Percentiles rank a stretch among this genome's conserved stretches.
Conservation (phyloP, 2,329 filamentous ascomycete species). For the Sclerotiophoma versabilis region DNA sequence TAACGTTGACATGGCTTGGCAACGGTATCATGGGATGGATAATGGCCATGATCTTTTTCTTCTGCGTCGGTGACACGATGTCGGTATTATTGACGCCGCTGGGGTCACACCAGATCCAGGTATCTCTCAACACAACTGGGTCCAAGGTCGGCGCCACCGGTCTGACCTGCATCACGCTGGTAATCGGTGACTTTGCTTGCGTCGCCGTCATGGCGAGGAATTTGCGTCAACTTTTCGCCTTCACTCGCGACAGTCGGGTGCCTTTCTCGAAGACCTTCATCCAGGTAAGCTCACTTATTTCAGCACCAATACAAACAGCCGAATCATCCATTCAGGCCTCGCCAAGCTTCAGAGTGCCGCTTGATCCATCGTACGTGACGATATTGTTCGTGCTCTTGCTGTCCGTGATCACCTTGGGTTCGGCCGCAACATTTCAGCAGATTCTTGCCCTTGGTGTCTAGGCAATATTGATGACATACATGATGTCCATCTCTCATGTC, state of each 20-base stretch:
- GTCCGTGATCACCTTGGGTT: slow-evolving; percentile 41
- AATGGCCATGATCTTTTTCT: slow-evolving; percentile 34
- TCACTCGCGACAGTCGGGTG: slow-evolving; percentile 37
- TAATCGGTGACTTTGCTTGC: slow-evolving; percentile 27
- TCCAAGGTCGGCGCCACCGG: slow-evolving; percentile 26
- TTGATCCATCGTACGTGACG: slow-evolving; percentile 32
- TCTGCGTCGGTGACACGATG: slow-evolving; percentile 19
- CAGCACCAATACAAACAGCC: neutral
- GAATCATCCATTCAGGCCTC: slow-evolving; percentile 19
- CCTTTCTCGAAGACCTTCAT: slow-evolving; percentile 37
- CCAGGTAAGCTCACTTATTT: slow-evolving; percentile 16
- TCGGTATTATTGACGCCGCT: slow-evolving; percentile 22
- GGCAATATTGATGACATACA: slow-evolving; percentile 30
- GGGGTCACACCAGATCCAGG: slow-evolving; percentile 32
- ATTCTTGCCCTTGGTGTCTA: slow-evolving; percentile 23
- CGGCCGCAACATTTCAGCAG: slow-evolving; percentile 30
- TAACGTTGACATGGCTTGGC: slow-evolving; percentile 46
- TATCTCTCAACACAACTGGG: slow-evolving; percentile 33
- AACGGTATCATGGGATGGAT: slow-evolving; percentile 48
- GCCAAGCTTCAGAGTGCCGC: slow-evolving; percentile 29
- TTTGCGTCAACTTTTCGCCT: slow-evolving; percentile 39
- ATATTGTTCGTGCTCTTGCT: slow-evolving; percentile 29
- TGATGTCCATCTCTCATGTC: slow-evolving; percentile 56
- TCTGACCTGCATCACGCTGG: slow-evolving; percentile 31
- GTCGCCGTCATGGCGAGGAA: slow-evolving; percentile 33